Conservation (phyloP, 2,329 filamentous ascomycete genomes). For the Diaporthe sp. region DNA sequence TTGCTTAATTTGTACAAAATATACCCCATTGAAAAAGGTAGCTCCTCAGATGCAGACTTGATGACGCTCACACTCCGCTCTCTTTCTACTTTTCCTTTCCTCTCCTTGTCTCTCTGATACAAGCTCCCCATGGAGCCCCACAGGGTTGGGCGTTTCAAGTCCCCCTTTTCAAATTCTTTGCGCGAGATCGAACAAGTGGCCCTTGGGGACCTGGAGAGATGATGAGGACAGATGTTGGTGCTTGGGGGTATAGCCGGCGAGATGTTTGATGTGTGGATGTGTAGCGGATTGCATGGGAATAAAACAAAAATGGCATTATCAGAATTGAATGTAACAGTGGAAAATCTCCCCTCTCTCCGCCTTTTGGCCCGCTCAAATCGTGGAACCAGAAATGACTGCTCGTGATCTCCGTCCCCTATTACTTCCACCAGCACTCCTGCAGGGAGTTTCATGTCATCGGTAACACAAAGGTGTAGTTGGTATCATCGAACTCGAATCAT, state of each 20-base stretch:
- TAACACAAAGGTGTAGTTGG: conserved; percentile 9
- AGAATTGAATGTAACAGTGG: conserved; percentile 37
- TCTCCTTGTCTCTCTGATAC: neutral
- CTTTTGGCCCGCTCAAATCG: conserved; percentile 4
- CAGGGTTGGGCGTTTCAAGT: neutral
- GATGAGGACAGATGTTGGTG: neutral
- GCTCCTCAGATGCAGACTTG: conserved; percentile 29
- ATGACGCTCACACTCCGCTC: conserved; percentile 5
- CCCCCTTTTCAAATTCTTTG: neutral
- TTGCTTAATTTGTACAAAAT: conserved; percentile 28
- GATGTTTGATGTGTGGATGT: conserved; percentile 4
- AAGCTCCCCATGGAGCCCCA: neutral
- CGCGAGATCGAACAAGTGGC: neutral
- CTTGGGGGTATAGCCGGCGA: neutral
- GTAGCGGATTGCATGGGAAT: conserved; percentile 24
- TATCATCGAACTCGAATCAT: conserved; percentile 3
- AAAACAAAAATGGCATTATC: conserved; percentile 38
- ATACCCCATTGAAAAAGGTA: conserved; percentile 22
- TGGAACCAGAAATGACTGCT: conserved; percentile 32
- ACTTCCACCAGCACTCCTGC: conserved; percentile 13
- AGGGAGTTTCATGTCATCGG: neutral
- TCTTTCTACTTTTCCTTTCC: neutral
- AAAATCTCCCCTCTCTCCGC: neutral
- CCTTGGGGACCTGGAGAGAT: neutral
- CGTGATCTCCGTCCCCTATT: conserved; percentile 13